Conservation (phyloP, 1,284 basidiomycete genomes). For the Malassezia restricta region DNA sequence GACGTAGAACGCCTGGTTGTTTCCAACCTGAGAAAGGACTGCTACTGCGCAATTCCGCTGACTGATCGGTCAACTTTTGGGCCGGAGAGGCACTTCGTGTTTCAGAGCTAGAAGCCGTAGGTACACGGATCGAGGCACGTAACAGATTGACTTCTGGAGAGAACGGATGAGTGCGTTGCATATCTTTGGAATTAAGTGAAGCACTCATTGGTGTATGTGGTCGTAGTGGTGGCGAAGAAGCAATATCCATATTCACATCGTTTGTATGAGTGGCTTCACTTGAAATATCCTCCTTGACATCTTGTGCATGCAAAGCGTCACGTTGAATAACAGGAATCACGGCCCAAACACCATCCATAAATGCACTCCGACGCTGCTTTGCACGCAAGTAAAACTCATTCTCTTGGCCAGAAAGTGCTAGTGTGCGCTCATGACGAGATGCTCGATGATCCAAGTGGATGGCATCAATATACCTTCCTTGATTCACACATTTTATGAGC, state of each 20-base stretch:
- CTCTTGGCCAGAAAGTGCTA: not conserved
- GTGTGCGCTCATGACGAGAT: conserved; percentile 1
- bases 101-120: not conserved
- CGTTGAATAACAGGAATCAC: conserved; percentile 11
- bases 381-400: not conserved
- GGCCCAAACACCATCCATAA: conserved; percentile 15
- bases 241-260: not conserved
- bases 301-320: not conserved
- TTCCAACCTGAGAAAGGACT: conserved; percentile 16
- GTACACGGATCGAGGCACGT: not conserved
- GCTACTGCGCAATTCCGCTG: conserved; percentile 4
- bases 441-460: conserved; percentile 28
- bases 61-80: not conserved
- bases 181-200: not conserved
- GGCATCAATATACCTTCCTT: conserved; percentile 34
- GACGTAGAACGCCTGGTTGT: not conserved
- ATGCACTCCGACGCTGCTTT: conserved; percentile 8
- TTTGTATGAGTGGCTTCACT: not conserved
- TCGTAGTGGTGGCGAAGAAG: not conserved
- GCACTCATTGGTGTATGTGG: conserved; percentile 2
- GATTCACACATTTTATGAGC: conserved; percentile 28
- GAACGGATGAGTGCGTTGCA: not conserved
- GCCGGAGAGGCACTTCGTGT: not conserved
- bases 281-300: not conserved
- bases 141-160: conserved; percentile 1